Base-by-base conservation (phyloP, 2,329 filamentous ascomycete genomes). In the Stagonosporopsis chrysanthemi region DNA sequence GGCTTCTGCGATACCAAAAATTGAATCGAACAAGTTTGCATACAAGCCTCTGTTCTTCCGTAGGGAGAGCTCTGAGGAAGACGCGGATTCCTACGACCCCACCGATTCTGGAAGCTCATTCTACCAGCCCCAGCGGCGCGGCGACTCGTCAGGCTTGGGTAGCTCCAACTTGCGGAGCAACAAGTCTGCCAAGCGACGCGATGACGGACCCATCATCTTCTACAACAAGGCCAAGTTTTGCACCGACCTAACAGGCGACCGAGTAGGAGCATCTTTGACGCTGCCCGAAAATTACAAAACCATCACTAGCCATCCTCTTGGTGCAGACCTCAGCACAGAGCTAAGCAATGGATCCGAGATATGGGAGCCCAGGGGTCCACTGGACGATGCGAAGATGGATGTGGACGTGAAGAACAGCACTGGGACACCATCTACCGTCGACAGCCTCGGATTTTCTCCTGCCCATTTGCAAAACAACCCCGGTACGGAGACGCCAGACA, bases 141-240 rank as follows among this genome's bases (percentile, higher is more conserved):
- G 67, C 3, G 75, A 77, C 41, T 80, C 78, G 1, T 80, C 79
- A 1, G 76, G 74, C 0, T 74, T 81, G 64, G 75, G 74, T 4
- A 67, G 85, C 79, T 62, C 84, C 71, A 62, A 80, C 70, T 43
- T 82, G 75, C 54, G 77, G 69, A 73, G 81, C 69, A 67, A 81
- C 31, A 77, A 61, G 1, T 70, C 73, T 0, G 82, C 78, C 62
- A 85, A 83, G 72, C 83, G 83, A 24, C 83, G 81, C 0, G 82
- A 86, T 12, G 86, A 90, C 56, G 91, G 91, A 8, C 87, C 90
- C 1, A 89, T 96, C 63, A 92, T 94, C 17, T 96, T 93, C 70
- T 96, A 94, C 72, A 91, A 84, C 58, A 90, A 89, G 24, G 89
- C 89, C 1, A 86, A 85, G 0, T 96, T 95, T 72, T 95, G 88